These are phyloP conservation scores for Naumovozyma dairenensis DNA, from an alignment of 805 yeast species.

Conservation along the genomic window DNA sequence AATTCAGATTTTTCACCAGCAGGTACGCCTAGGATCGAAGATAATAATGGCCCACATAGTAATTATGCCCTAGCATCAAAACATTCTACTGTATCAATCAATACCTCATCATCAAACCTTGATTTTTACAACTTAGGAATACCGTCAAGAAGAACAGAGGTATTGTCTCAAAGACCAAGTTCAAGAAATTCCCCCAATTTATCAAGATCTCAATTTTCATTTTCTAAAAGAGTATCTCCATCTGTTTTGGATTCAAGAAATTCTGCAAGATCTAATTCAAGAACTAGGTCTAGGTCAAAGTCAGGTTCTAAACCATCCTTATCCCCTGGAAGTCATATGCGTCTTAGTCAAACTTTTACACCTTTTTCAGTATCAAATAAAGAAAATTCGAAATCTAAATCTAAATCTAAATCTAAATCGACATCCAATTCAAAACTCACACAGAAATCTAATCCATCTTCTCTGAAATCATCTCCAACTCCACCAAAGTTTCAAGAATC, in stretches of 20 bases:
- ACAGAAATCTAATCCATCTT: too few species aligned
- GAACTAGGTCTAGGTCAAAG: too few species aligned
- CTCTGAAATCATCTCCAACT: too few species aligned
- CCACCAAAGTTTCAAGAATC: too few species aligned
- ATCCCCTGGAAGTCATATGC: too few species aligned
- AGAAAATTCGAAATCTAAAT: too few species aligned
- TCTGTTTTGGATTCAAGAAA: not conserved
- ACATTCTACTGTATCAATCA: constrained; percentile 1
- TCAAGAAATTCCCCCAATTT: not conserved
- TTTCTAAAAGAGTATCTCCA: not conserved
- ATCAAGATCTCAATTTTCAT: not conserved
- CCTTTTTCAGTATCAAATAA: too few species aligned
- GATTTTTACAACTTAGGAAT: constrained; percentile 3
- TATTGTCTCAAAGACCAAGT: not conserved
- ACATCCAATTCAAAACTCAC: too few species aligned
- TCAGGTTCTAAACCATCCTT: too few species aligned
- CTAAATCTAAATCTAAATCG: too few species aligned
- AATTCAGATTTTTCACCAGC: not conserved
- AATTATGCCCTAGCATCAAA: not conserved
- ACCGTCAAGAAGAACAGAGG: constrained; percentile 5
- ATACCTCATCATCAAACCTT: constrained; percentile 3
- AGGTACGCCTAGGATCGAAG: not conserved
- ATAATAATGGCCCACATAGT: not conserved
- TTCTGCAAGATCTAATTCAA: not conserved
- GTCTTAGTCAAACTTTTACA: too few species aligned